phyloP scores from a whole-genome alignment of 768 basidiomycete species.

The Lentinus tigrinus region DNA sequence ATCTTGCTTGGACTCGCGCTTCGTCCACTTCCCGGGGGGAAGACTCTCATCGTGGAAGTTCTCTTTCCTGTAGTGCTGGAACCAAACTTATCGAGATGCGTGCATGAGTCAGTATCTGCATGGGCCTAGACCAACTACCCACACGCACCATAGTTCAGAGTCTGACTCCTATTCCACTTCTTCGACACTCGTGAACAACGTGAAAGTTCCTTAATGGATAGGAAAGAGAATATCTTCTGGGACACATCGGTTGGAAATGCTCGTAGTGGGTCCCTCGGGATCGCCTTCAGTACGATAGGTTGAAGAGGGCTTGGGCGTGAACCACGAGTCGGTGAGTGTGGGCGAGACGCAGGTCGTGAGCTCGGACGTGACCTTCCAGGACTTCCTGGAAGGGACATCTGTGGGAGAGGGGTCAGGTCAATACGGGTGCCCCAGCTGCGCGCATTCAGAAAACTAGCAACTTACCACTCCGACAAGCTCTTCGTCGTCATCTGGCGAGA shows the following conservation, averaged over 20 bases:
- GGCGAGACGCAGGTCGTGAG: constrained; percentile 43
- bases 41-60: constrained; percentile 80
- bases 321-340: constrained; percentile 10
- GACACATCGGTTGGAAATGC: constrained; percentile 79
- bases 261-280: constrained; percentile 55
- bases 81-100: constrained; percentile 70
- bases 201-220: constrained; percentile 67
- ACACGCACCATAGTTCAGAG: constrained; percentile 80
- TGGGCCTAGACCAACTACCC: background rate
- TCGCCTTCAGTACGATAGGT: constrained; percentile 15
- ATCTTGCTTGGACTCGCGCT: constrained; percentile 89
- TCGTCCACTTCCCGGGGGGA: constrained; percentile 87
- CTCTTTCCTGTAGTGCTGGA: constrained; percentile 86
- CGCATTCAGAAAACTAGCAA: too few species aligned
- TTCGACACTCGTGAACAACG: constrained; percentile 77
- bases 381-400: constrained; percentile 70
- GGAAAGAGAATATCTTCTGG: constrained; percentile 68
- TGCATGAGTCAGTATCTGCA: background rate
- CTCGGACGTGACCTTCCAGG: constrained; percentile 56
- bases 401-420: constrained; percentile 9
- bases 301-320: constrained; percentile 40
- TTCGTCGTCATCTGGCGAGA: constrained; percentile 55
- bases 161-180: constrained; percentile 88
- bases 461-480: constrained; percentile 66
- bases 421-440: too few species aligned